Base-by-base conservation (phyloP, 1,139 yeast species). In the Waltiozyma sp. region DNA sequence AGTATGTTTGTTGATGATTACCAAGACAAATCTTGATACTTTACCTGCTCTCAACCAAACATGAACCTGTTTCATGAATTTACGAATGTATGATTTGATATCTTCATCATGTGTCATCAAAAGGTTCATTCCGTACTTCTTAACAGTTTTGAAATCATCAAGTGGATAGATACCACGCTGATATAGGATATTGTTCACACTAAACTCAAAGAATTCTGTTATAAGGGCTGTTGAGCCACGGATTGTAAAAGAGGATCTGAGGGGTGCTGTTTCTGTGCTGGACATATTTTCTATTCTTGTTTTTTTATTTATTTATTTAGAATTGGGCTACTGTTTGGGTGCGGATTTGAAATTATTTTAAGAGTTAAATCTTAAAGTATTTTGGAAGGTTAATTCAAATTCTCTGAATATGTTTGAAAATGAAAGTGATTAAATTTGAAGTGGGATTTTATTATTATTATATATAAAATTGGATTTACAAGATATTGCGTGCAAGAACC, bases 111-210 rank as follows among this genome's bases (percentile, higher is more conserved):
- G 73, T 4, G 85, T 76, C 28, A 83, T 74, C 41, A 89, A 68
- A 62, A 89, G 64, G 45, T 84, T 84, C 43, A 89, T 62, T 38
- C 87, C 96, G 61, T 87, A 89, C 59, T 87, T 87, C 52, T 77
- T 73, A 3, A 86, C 89, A 1, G 82, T 72, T 47, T 75, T 75
- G 61, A 89, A 89, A 58, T 87, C 96, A 53, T 86, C 95, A 2
- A 86, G 72, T 0, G 96, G 96, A 56, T 89, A 89, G 36, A 89
- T 81, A 0, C 95, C 95, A 43, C 97, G 66, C 59, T 89, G 97
- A 61, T 83, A 89, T 7, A 89, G 70, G 31, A 89, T 85, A 47
- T 81, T 77, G 59, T 85, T 82, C 48, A 86, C 77, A 45, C 89
- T 77, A 58, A 77, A 86, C 55, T 84, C 79, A 57, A 88, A 88